Base-by-base conservation (phyloP, 805 yeast species). In the Schizosaccharomyces octosporus region DNA sequence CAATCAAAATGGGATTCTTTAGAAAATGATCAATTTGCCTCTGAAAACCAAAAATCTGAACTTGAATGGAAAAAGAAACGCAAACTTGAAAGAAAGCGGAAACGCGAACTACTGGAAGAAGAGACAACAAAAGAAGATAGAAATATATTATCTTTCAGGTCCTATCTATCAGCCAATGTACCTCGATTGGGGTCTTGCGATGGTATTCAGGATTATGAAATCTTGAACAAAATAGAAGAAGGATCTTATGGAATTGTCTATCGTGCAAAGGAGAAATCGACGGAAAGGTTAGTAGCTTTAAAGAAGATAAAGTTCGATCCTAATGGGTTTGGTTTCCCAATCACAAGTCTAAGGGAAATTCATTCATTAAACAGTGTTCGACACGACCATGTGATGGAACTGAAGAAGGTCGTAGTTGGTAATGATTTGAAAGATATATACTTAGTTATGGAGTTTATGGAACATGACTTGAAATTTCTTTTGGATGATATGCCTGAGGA, bases 301-400 rank as follows among this genome's bases (percentile, higher is more conserved):
- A 83, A 82, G 68, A 81, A 79, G 70, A 71, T 82, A 59, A 75
- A 81, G 51, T 72, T 78, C 3, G 64, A 64, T 81, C 61, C 62
- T 27, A 61, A 62, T 19, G 62, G 63, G 36, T 81, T 79, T 62
- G 87, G 85, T 19, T 81, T 82, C 66, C 84, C 86, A 4, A 76
- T 82, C 13, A 80, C 85, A 1, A 82, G 84, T 36, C 74, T 82
- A 69, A 73, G 87, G 60, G 87, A 82, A 67, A 81, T 82, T 59
- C 76, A 80, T 27, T 79, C 81, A 17, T 72, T 82, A 70, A 76
- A 76, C 66, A 73, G 72, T 62, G 68, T 81, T 27, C 66, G 70
- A 57, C 81, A 82, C 66, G 65, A 68, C n/a, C 79, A 82, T 67
- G 76, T 82, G 13, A 71, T 82, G 54, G 77, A 74, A 61, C 72